These are phyloP conservation scores for Xylariomycetidae sp. DNA, from an alignment of 2,329 filamentous ascomycete genomes.

Conservation along the genomic window DNA sequence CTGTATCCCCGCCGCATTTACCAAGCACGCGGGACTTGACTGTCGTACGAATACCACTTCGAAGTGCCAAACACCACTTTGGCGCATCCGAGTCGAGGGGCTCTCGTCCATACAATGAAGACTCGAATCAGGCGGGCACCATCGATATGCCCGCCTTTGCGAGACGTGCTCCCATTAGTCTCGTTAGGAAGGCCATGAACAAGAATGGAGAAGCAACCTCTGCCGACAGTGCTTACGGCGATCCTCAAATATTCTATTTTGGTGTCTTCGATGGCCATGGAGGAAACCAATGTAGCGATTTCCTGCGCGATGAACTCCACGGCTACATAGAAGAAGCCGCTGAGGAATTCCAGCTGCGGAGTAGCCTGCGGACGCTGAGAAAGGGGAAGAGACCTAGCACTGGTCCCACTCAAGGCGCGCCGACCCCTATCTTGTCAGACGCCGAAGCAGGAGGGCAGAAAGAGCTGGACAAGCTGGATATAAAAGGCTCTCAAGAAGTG, in stretches of 20 bases:
- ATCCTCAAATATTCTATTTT: constrained; percentile 97
- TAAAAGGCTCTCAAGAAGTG: constrained; percentile 45
- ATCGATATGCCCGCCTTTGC: constrained; percentile 92
- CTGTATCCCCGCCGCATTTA: constrained; percentile 55
- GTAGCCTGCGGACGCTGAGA: constrained; percentile 57
- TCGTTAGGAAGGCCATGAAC: constrained; percentile 39
- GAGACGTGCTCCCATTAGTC: constrained; percentile 67
- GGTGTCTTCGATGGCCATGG: constrained; percentile 95
- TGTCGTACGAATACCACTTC: constrained; percentile 89
- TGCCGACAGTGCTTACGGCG: constrained; percentile 74
- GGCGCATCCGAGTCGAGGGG: constrained; percentile 76
- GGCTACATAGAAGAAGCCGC: constrained; percentile 83
- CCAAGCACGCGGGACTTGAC: constrained; percentile 72
- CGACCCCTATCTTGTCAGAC: constrained; percentile 13
- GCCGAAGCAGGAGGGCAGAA: constrained; percentile 27
- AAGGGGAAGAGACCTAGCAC: constrained; percentile 13
- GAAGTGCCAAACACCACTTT: constrained; percentile 93
- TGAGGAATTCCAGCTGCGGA: constrained; percentile 69
- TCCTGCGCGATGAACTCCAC: constrained; percentile 79
- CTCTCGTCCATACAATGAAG: constrained; percentile 85
- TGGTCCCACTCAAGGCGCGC: constrained; percentile 4
- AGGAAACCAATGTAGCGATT: constrained; percentile 81
- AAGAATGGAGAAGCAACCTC: constrained; percentile 58
- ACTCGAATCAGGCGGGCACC: constrained; percentile 89
- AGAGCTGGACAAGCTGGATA: constrained; percentile 39